phyloP scores from a whole-genome alignment of 2,329 filamentous ascomycete species.

The Sporothrix sp. region DNA sequence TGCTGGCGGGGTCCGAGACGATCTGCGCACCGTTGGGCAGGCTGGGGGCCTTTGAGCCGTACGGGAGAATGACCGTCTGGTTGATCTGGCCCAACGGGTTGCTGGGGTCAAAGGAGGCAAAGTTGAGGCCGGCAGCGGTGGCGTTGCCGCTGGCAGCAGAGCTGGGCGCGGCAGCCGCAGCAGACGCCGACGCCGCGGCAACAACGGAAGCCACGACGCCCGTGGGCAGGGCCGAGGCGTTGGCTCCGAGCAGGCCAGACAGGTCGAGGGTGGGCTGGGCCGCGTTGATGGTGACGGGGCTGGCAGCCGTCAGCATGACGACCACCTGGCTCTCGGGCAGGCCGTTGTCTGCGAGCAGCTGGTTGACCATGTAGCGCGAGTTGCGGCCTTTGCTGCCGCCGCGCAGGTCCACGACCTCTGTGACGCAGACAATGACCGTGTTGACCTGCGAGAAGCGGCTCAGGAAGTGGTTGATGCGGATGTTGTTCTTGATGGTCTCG shows the following conservation, averaged over 20 bases:
- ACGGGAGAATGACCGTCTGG: conserved; percentile 28
- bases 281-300: conserved; percentile 27
- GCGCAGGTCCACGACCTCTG: conserved; percentile 29
- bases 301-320: conserved; percentile 30
- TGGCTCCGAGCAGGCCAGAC: conserved; percentile 12
- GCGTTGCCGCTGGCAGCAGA: neutral
- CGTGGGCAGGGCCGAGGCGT: neutral
- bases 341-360: conserved; percentile 30
- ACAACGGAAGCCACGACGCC: conserved; percentile 2
- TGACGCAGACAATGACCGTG: conserved; percentile 30
- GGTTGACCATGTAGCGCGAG: conserved; percentile 32
- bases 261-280: conserved; percentile 21
- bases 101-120: conserved; percentile 23
- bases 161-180: conserved; percentile 17
- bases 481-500: conserved; percentile 34
- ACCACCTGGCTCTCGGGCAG: conserved; percentile 25
- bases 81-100: conserved; percentile 27
- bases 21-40: conserved; percentile 23
- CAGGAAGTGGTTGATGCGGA: conserved; percentile 32
- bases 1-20: conserved; percentile 30
- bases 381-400: conserved; percentile 20
- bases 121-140: neutral
- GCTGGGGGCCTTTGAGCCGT: conserved; percentile 24
- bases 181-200: conserved; percentile 12
- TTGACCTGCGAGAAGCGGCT: conserved; percentile 29